Base-by-base conservation (phyloP, 495 filamentous ascomycete genomes). In the Massariosphaeria phaeospora region DNA sequence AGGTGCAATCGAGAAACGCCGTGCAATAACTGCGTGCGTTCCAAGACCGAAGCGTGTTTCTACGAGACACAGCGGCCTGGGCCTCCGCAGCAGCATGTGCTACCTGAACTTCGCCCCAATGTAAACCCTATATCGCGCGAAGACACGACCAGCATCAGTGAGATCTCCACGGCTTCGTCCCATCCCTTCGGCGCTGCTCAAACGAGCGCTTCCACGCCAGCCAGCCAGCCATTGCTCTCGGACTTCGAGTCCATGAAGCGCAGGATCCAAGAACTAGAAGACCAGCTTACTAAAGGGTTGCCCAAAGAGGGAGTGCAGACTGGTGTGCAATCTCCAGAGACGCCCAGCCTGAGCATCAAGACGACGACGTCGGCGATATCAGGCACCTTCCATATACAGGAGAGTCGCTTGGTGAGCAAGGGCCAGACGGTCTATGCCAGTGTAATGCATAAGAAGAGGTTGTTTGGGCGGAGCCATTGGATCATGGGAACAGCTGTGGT, bases 391-490 rank as follows among this genome's bases (percentile, higher is more conserved):
- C 60, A 69, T 43, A 15, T 68, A 4, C 59, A 67, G 13, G 70
- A 71, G 47, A 66, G 40, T 9, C 30, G 39, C 0, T 15, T 51
- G 0, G 53, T 54, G 25, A 65, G 65, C 24, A 61, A 68, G 17
- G 27, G 51, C 18, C 60, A 63, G 12, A 48, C 62, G 0, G 69
- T 76, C 1, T 60, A 51, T 20, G 67, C 69, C 2, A 67, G 69
- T 21, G 68, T 80, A 29, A 68, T 69, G n/a, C 76, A 80, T 54
- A 81, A 82, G 64, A 70, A 68, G 0, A 72, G 79, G 0, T 36
- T 76, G 3, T 78, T 80, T 59, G 80, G 79, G 0, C 77, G 77
- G 45, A 81, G 75, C 45, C 77, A 79, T 57, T 78, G 77, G 79
- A 74, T 78, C 52, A 75, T 69, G 52, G 70, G 68, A 0, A 51